These are phyloP conservation scores for Scheffersomyces segobiensis DNA, from an alignment of 1,139 yeast genomes.

Conservation along the genomic window DNA sequence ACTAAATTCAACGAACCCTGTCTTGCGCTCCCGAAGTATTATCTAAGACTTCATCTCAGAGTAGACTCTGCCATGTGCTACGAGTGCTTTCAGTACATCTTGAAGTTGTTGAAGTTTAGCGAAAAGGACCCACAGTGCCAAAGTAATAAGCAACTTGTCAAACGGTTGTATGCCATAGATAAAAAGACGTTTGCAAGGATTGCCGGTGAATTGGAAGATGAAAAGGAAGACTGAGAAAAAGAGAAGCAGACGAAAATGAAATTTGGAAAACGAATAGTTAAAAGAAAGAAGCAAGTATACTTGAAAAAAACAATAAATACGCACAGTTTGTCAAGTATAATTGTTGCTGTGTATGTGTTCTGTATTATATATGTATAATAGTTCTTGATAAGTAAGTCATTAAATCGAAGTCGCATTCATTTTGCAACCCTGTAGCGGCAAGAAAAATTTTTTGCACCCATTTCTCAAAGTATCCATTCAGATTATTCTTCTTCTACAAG, in stretches of 20 bases:
- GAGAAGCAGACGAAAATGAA: too few relatives aligned
- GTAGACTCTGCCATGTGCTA: constrained; percentile 23
- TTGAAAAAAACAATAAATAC: too few relatives aligned
- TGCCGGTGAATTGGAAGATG: constrained; percentile 10
- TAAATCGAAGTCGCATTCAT: neutral
- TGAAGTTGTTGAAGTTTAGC: constrained; percentile 27
- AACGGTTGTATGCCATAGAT: constrained; percentile 21
- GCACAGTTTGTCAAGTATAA: too few relatives aligned
- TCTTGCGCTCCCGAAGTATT: constrained; percentile 25
- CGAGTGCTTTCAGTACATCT: constrained; percentile 35
- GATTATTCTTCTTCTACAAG: too few relatives aligned
- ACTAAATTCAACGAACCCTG: constrained; percentile 16
- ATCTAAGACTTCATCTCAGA: constrained; percentile 18
- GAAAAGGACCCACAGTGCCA: constrained; percentile 27
- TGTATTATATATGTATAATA: too few relatives aligned
- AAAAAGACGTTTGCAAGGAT: constrained; percentile 15
- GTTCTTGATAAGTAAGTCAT: neutral
- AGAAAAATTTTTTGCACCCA: too few relatives aligned
- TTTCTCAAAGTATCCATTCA: too few relatives aligned
- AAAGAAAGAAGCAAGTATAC: too few relatives aligned
- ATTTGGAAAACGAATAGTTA: too few relatives aligned
- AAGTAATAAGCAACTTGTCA: constrained; percentile 33
- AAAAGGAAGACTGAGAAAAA: neutral
- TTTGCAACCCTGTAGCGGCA: neutral
- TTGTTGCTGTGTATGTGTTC: too few relatives aligned